These are phyloP conservation scores for Eucalyptus erythrocorys DNA, from an alignment of 345 rosid species.

Conservation along the genomic window DNA sequence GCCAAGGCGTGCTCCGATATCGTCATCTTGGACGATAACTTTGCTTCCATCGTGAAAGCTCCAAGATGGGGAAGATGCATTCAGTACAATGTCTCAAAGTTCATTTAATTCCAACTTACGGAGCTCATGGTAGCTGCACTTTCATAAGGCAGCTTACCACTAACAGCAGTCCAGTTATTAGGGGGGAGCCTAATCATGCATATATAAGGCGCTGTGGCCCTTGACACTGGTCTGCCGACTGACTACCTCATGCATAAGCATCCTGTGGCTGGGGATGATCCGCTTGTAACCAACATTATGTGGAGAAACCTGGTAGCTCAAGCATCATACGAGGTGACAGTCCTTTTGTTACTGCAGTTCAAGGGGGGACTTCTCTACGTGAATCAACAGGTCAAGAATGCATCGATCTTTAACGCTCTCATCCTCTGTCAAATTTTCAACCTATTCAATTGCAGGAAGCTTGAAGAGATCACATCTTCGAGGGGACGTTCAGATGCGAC, in stretches of 20 bases:
- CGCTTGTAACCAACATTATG: slow-evolving; percentile 61
- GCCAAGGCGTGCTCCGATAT: slow-evolving; percentile 77
- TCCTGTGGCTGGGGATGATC: slow-evolving; percentile 45
- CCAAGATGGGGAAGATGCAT: slow-evolving; percentile 73
- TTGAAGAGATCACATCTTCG: slow-evolving; percentile 55
- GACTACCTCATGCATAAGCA: slow-evolving; percentile 44
- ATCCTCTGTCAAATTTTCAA: slow-evolving; percentile 66
- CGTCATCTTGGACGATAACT: slow-evolving; percentile 60
- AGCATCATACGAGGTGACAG: slow-evolving; percentile 40
- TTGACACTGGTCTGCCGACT: slow-evolving; percentile 55
- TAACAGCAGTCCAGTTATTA: slow-evolving; percentile 60
- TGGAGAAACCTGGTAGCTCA: slow-evolving; percentile 69
- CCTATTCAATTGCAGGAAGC: slow-evolving; percentile 59
- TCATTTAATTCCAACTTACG: slow-evolving; percentile 67
- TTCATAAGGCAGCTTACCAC: slow-evolving; percentile 63
- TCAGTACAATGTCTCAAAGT: slow-evolving; percentile 58
- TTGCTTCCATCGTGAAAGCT: slow-evolving; percentile 55
- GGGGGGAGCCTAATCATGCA: slow-evolving; percentile 78
- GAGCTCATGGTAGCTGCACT: slow-evolving; percentile 30
- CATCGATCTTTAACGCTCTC: slow-evolving; percentile 51
- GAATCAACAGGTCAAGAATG: slow-evolving; percentile 33
- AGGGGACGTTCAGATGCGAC: slow-evolving; percentile 22
- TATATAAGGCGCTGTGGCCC: slow-evolving; percentile 54
- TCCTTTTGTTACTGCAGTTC: slow-evolving; percentile 51
- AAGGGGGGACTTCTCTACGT: slow-evolving; percentile 40